A percentile compares a stretch with the other conserved stretches of the same genome.
phyloP scores from a whole-genome alignment of 192 early-diverging fungal species.

The Phlyctochytrium arcticum region DNA sequence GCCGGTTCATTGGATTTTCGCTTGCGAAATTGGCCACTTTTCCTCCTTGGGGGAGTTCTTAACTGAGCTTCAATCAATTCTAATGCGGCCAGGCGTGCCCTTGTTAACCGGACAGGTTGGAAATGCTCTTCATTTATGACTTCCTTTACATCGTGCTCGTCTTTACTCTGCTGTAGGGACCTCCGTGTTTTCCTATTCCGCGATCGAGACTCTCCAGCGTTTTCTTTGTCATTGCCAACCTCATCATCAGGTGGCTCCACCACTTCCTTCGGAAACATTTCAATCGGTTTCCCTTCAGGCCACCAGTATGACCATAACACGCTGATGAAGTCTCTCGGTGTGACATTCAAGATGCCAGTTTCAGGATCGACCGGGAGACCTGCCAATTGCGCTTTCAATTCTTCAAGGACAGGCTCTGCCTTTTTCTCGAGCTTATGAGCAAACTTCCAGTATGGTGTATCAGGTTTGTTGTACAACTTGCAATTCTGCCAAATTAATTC shows the following conservation, averaged over 20 bases:
- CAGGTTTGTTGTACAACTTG: constrained; percentile 67
- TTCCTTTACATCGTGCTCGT: neutral
- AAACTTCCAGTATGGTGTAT: constrained; percentile 66
- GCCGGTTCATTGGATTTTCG: no score
- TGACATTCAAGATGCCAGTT: constrained; percentile 23
- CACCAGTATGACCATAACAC: constrained; percentile 9
- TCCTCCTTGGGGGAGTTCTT: no score
- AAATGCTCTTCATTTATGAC: neutral
- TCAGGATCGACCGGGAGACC: constrained; percentile 21
- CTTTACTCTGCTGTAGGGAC: no score
- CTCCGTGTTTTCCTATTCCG: no score
- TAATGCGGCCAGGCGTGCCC: constrained; percentile 3
- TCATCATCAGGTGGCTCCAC: neutral
- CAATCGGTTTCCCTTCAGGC: constrained; percentile 5
- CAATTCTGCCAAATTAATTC: constrained; percentile 69
- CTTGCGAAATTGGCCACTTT: no score
- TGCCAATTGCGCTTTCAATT: constrained; percentile 10
- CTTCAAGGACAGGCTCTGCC: constrained; percentile 12
- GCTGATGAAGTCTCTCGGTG: neutral
- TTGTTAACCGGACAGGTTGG: neutral
- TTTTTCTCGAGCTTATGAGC: constrained; percentile 52
- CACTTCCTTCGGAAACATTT: constrained; percentile 14
- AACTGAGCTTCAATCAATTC: no score
- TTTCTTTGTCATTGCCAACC: neutral
- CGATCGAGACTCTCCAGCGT: neutral